Base-by-base conservation (phyloP, 2,329 filamentous ascomycete genomes). In the Cercospora zeae-maydis region DNA sequence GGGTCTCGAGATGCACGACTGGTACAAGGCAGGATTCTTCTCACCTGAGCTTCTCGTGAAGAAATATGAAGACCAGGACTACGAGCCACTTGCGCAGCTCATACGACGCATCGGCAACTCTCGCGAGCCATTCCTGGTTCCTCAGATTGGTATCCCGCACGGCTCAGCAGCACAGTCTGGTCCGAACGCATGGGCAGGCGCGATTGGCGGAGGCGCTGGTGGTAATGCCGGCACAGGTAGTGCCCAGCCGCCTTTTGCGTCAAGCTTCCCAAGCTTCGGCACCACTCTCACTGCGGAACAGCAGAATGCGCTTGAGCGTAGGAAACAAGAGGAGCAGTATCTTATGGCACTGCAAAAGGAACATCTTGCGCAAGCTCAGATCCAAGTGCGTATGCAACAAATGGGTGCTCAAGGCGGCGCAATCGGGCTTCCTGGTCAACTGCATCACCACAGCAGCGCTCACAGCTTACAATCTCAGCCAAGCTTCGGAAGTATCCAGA, bases 11-110 rank as follows among this genome's bases (percentile, higher is more conserved):
- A 99, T 99, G 95, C 96, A 99, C 70, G 96, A 99, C 72, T 99
- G 95, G 95, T 99, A 98, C 79, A 98, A 98, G 76, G 93, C 93
- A 37, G 93, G 93, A 51, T 99, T 98, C 79, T 99, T 99, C 78
- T 96, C 92, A 0, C 88, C 93, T 0, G 93, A 99, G 71, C 82
- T 99, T 19, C 86, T 96, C 47, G 95, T 99, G 33, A 97, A 96
- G 80, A 96, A 96, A 75, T 82, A 93, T 4, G 95, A 99, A 75
- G 95, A 99, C 72, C 82, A 84, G 0, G 93, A 99, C 55, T 99
- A 97, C 71, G 95, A 99, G 76, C 95, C 93, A 11, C 81, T 99
- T 9, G 95, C 93, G 2, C 93, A 98, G 76, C 85, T 99, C 24
- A 97, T 99, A 66, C 84, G 95, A 47, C 89, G 93, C 34, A 99